A percentile compares a stretch with the other conserved stretches of the same genome.
These are phyloP conservation scores for Irpex rosettiformis DNA, from an alignment of 1,284 basidiomycete genomes.

Conservation along the genomic window DNA sequence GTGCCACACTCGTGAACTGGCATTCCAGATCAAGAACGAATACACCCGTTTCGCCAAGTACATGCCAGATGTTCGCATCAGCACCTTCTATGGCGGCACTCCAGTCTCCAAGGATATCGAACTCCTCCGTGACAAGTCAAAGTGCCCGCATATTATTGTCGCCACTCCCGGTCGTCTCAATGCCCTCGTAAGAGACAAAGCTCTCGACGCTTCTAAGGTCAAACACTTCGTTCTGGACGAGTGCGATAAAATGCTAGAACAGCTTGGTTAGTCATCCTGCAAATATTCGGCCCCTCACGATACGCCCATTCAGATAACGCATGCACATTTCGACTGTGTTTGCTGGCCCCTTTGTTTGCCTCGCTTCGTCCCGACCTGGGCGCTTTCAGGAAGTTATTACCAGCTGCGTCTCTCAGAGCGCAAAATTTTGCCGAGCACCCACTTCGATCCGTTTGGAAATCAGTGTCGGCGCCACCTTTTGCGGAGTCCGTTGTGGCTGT, in stretches of 20 bases:
- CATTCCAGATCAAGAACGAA: slow-evolving; percentile 99
- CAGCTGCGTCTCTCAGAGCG: slow-evolving; percentile 49
- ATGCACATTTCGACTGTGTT: slow-evolving; percentile 23
- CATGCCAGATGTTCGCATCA: slow-evolving; percentile 98
- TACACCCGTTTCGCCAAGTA: slow-evolving; percentile 99
- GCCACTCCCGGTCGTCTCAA: slow-evolving; percentile 97
- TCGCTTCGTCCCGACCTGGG: slow-evolving; percentile 30
- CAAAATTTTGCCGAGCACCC: slow-evolving; percentile 37
- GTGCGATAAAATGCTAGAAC: slow-evolving; percentile 99
- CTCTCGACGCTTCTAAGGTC: slow-evolving; percentile 88
- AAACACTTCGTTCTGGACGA: slow-evolving; percentile 99
- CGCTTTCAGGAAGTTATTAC: slow-evolving; percentile 40
- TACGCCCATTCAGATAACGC: slow-evolving; percentile 11
- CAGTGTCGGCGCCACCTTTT: slow-evolving; percentile 19
- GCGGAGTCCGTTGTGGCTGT: slow-evolving; percentile 19
- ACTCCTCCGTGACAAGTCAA: slow-evolving; percentile 91
- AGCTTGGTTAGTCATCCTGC: slow-evolving; percentile 94
- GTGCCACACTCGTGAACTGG: slow-evolving; percentile 98
- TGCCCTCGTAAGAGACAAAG: slow-evolving; percentile 90
- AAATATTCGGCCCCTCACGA: slow-evolving; percentile 40
- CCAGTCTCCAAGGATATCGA: slow-evolving; percentile 94
- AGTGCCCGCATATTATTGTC: slow-evolving; percentile 98
- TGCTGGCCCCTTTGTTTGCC: slow-evolving; percentile 28
- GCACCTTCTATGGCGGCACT: slow-evolving; percentile 97
- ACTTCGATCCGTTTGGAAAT: slow-evolving; percentile 28